Conservation (phyloP, 805 yeast species). For the Starmerella davenportii region DNA sequence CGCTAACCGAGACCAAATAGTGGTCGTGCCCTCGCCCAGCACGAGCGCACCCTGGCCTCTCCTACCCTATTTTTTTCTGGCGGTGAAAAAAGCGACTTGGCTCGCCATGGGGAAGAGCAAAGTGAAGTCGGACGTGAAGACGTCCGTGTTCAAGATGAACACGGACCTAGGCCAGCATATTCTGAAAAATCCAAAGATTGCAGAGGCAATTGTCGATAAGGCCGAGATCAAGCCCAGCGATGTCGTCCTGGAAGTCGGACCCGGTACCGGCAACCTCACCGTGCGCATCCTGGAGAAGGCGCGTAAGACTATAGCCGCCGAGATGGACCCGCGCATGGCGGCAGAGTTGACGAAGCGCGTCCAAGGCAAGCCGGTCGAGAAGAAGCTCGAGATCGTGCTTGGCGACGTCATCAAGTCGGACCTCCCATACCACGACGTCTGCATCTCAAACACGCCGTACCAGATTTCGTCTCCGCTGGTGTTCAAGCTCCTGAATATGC, state of each 20-base stretch:
- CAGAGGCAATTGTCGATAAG: slow-evolving; percentile 95
- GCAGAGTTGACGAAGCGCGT: slow-evolving; percentile 95
- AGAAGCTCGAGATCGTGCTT: slow-evolving; percentile 72
- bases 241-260: slow-evolving; percentile 89
- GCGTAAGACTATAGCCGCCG: slow-evolving; percentile 83
- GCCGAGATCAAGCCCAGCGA: slow-evolving; percentile 87
- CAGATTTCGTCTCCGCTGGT: slow-evolving; percentile 95
- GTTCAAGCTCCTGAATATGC: slow-evolving; percentile 75
- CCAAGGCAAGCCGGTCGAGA: slow-evolving; percentile 87
- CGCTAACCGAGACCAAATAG: too few species aligned
- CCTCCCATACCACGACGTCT: slow-evolving; percentile 82
- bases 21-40: too few species aligned
- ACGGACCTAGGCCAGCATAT: slow-evolving; percentile 96
- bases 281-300: slow-evolving; percentile 86
- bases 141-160: slow-evolving; percentile 76
- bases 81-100: too few species aligned
- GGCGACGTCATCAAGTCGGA: slow-evolving; percentile 96
- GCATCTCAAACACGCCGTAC: slow-evolving; percentile 94
- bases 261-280: slow-evolving; percentile 97
- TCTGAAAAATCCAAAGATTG: slow-evolving; percentile 84
- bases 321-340: slow-evolving; percentile 99
- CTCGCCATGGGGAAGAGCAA: slow-evolving; percentile 21
- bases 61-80: too few species aligned
- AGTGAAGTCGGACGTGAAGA: slow-evolving; percentile 18
- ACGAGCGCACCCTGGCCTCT: too few species aligned